Evolutionary conservation across 148 eudicot species (phyloP), one percentile per base, ranked within the genome.

Genomic region (Simmondsia chinensis): DNA sequence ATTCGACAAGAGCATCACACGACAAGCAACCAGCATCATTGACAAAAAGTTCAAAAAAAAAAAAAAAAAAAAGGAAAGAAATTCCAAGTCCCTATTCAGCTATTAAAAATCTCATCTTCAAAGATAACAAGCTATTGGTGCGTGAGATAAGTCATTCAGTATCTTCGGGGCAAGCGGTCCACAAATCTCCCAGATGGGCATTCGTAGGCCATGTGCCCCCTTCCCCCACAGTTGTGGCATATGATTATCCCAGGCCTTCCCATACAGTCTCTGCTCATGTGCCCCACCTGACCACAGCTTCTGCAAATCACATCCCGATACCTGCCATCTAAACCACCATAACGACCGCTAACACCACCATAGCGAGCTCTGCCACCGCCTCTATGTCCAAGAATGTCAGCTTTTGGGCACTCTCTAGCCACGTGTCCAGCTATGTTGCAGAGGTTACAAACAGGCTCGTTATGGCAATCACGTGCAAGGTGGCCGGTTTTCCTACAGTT

Each of bases 181-280:
- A 67, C 26, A 25, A 69, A 59, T 63, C 88, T 63, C 4, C 63
- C 77, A 4, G 71, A 76, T 1, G 88, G 88, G 34, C 83, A 80
- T 48, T 73, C 80, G 14, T 29, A 73, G 14, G 75, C 60, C 55
- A 61, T 22, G 54, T 80, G 88, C 20, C 88, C 88, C 59, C 83
- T 70, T 29, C 88, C 88, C 16, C 83, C 88, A 46, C 88, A 80
- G 57, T 71, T 80, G 63, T 77, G 83, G 53, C 88, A 80, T 22
- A 80, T 80, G 12, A 54, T 37, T 48, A 66, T 43, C 65, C 67
- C 21, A 12, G 64, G 27, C 9, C 35, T 23, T 19, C 39, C 63
- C 47, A 59, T 48, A 48, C 88, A 80, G 44, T 80, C 88, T 20
- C 88, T 64, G 67, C 83, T 80, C 69, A 80, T 68, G 49, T 80